Conservation (phyloP, 257 asterid genomes). For the Sherardia arvensis region DNA sequence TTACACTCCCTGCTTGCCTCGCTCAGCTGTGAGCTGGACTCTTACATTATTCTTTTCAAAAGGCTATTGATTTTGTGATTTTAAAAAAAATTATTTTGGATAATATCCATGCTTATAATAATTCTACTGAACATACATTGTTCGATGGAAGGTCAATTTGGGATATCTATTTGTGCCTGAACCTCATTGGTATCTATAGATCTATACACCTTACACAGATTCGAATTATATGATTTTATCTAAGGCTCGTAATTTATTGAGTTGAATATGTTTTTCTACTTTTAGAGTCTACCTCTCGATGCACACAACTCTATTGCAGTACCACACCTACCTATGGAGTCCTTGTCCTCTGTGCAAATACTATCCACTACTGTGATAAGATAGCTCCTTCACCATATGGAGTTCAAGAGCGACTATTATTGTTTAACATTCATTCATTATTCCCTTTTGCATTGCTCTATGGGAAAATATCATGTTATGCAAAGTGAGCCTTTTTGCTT, state of each 20-base stretch:
- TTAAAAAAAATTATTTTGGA: background rate
- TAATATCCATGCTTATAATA: background rate
- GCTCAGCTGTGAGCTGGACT: background rate
- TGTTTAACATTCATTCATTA: slow-evolving; percentile 7
- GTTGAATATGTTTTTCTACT: slow-evolving; percentile 7
- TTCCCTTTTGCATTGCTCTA: slow-evolving; percentile 52
- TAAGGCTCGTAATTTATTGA: background rate
- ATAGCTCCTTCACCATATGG: slow-evolving; percentile 27
- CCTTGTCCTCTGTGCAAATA: slow-evolving; percentile 83
- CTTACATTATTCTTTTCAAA: background rate
- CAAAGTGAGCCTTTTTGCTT: too few relatives aligned
- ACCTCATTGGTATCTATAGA: background rate
- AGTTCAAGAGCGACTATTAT: slow-evolving; percentile 9
- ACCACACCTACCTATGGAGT: slow-evolving; percentile 98
- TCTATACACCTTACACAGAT: background rate
- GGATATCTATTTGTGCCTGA: background rate
- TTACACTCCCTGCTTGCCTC: background rate
- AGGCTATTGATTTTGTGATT: background rate
- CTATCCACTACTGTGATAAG: slow-evolving; percentile 96
- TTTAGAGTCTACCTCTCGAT: slow-evolving; percentile 91
- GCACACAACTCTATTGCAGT: slow-evolving; percentile 98
- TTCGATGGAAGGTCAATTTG: background rate
- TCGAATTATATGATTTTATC: background rate
- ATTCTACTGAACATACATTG: background rate
- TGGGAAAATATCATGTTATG: too few relatives aligned